Evolutionary conservation across 108 stramenopile species (phyloP).

Genomic region (Chaetoceros tenuissimus): DNA sequence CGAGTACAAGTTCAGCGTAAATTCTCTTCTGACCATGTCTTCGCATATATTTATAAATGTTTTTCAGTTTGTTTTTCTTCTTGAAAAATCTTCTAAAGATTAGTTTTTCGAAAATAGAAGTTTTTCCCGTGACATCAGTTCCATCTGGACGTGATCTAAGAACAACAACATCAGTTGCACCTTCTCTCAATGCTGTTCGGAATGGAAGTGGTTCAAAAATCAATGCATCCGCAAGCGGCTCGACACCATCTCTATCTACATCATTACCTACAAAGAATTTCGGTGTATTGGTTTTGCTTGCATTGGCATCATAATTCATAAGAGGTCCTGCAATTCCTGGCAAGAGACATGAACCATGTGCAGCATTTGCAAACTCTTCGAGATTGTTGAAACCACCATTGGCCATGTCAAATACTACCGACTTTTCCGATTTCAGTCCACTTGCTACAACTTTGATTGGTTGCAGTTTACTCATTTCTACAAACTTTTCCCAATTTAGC

Average conservation of each 20-base stretch:
- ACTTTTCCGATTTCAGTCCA: conserved; percentile 54
- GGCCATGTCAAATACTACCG: conserved; percentile 71
- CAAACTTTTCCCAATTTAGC: conserved; percentile 88
- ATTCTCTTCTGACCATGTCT: conserved; percentile 50
- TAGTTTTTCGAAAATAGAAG: conserved; percentile 61
- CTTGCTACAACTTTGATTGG: conserved; percentile 88
- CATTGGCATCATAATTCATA: conserved; percentile 44
- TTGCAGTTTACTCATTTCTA: conserved; percentile 64
- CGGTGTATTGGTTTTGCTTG: conserved; percentile 1
- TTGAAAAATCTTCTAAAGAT: conserved; percentile 80
- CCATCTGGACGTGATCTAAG: conserved; percentile 88
- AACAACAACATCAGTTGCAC: conserved; percentile 87
- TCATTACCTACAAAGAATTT: conserved; percentile 48
- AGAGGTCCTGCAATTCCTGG: conserved; percentile 93
- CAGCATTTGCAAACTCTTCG: conserved; percentile 69
- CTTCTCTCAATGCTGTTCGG: conserved; percentile 72
- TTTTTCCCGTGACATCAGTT: conserved; percentile 79
- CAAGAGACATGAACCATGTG: conserved; percentile 88
- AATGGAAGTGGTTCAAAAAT: conserved; percentile 89
- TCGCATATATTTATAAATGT: conserved; percentile 49
- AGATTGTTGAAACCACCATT: conserved; percentile 67
- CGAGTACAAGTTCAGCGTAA: conserved; percentile 80
- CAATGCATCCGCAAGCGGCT: conserved; percentile 88
- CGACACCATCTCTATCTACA: conserved; percentile 26
- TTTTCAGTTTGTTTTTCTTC: conserved; percentile 58